phyloP scores from a whole-genome alignment of 1,284 basidiomycete genomes.

The Cryptococcus deneoformans region DNA sequence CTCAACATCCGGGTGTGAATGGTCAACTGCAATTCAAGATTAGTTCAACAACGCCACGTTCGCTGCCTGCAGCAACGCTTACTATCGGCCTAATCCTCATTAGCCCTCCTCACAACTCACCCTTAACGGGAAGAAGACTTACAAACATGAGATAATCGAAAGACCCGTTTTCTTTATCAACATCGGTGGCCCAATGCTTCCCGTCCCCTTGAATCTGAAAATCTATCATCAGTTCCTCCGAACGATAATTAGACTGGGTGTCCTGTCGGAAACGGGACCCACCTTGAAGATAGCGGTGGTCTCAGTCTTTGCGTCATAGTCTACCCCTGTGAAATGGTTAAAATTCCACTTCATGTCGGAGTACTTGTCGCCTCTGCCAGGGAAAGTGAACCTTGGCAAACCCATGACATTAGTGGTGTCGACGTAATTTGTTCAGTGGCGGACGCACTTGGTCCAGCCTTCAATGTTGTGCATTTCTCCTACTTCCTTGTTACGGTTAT shows the following conservation, averaged over 20 bases:
- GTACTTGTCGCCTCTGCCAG: conserved; percentile 66
- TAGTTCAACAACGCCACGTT: not conserved
- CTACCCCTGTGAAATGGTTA: conserved; percentile 61
- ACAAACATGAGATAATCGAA: conserved; percentile 52
- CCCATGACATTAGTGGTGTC: conserved; percentile 5
- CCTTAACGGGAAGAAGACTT: not conserved
- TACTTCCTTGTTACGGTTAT: conserved; percentile 54
- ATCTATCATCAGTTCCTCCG: conserved; percentile 1
- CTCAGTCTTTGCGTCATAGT: conserved; percentile 73
- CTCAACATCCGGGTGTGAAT: conserved; percentile 72
- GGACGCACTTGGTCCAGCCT: conserved; percentile 66
- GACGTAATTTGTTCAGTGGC: not conserved
- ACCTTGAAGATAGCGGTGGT: conserved; percentile 60
- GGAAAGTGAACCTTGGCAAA: conserved; percentile 52
- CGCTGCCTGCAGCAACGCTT: too few relatives aligned
- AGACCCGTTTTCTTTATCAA: conserved; percentile 51
- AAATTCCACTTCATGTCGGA: conserved; percentile 55
- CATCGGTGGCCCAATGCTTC: conserved; percentile 56
- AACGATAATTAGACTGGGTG: too few relatives aligned
- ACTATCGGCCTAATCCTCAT: not conserved
- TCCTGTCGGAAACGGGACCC: not conserved
- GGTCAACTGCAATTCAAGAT: conserved; percentile 58
- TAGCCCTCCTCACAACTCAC: not conserved
- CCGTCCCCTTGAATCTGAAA: conserved; percentile 55
- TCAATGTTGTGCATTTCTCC: conserved; percentile 68